phyloP scores from a whole-genome alignment of 768 basidiomycete species.

The Omphalotus guepiniiformis region DNA sequence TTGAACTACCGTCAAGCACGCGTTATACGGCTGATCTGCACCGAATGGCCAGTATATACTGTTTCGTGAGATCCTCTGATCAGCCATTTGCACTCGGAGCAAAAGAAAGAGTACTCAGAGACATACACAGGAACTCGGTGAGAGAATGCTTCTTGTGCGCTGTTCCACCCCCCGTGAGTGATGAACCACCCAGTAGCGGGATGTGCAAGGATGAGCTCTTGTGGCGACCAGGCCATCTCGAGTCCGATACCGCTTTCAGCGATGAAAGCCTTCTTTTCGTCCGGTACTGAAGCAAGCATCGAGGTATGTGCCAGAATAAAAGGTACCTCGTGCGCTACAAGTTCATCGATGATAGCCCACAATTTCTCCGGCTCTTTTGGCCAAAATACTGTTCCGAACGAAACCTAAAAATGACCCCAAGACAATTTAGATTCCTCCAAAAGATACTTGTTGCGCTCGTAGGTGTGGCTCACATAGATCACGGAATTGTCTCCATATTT shows the following conservation, averaged over 20 bases:
- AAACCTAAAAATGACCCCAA: slow-evolving; percentile 1
- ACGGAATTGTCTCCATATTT: slow-evolving; percentile 1
- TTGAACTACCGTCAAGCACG: background rate
- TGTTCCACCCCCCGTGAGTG: slow-evolving; percentile 9
- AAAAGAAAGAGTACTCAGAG: background rate
- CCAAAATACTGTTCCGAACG: slow-evolving; percentile 7
- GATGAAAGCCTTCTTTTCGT: slow-evolving; percentile 3
- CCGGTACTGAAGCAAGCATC: background rate
- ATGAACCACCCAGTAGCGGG: slow-evolving; percentile 7
- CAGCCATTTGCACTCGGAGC: background rate
- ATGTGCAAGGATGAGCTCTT: slow-evolving; percentile 5
- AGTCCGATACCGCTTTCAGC: slow-evolving; percentile 4
- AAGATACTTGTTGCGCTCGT: background rate
- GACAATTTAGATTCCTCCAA: background rate
- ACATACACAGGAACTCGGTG: slow-evolving; percentile 4
- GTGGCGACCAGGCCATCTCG: slow-evolving; percentile 2
- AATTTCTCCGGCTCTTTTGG: slow-evolving; percentile 1
- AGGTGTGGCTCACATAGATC: background rate
- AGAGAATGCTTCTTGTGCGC: slow-evolving; percentile 4
- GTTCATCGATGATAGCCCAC: slow-evolving; percentile 4
- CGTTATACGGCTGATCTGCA: slow-evolving; percentile 6
- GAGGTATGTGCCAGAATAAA: slow-evolving; percentile 6
- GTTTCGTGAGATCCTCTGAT: background rate
- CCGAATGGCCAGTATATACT: slow-evolving; percentile 6
- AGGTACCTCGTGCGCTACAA: background rate